These are phyloP conservation scores for Metschnikowia hibisci DNA, from an alignment of 805 yeast genomes.

Conservation along the genomic window DNA sequence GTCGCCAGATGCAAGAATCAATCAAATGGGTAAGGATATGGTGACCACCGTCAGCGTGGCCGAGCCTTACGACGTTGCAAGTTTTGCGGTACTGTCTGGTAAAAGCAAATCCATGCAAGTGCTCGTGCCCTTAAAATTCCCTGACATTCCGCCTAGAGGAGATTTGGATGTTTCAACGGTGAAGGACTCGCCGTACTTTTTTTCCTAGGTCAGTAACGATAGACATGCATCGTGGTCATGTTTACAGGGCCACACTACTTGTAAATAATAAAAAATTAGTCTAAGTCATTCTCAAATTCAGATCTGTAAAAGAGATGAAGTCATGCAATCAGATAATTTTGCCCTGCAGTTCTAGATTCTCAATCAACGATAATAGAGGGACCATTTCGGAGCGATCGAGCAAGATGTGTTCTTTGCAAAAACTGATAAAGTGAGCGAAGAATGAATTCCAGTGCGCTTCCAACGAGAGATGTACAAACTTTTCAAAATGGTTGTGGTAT, in stretches of 20 bases:
- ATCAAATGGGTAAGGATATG: conserved; percentile 49
- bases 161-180: conserved; percentile 75
- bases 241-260: neutral
- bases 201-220: conserved; percentile 30
- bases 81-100: conserved; percentile 21
- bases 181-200: conserved; percentile 75
- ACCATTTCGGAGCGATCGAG: conserved; percentile 75
- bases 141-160: conserved; percentile 75
- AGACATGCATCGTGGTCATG: conserved; percentile 1
- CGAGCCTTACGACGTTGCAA: conserved; percentile 27
- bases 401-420: conserved; percentile 77
- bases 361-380: conserved; percentile 75
- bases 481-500: conserved; percentile 92
- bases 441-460: conserved; percentile 99
- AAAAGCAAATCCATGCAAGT: conserved; percentile 36
- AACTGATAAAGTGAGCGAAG: conserved; percentile 89
- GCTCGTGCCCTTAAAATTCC: conserved; percentile 65
- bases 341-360: conserved; percentile 79
- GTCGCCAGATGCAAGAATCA: conserved; percentile 49
- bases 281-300: neutral
- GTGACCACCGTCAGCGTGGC: conserved; percentile 68
- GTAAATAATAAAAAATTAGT: conserved; percentile 5
- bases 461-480: conserved; percentile 80
- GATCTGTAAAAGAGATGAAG: neutral
- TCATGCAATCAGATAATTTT: conserved; percentile 48